A percentile compares a stretch with the other conserved stretches of the same genome.
Conservation (phyloP, 2,329 filamentous ascomycete genomes). For the Talaromyces sp. region DNA sequence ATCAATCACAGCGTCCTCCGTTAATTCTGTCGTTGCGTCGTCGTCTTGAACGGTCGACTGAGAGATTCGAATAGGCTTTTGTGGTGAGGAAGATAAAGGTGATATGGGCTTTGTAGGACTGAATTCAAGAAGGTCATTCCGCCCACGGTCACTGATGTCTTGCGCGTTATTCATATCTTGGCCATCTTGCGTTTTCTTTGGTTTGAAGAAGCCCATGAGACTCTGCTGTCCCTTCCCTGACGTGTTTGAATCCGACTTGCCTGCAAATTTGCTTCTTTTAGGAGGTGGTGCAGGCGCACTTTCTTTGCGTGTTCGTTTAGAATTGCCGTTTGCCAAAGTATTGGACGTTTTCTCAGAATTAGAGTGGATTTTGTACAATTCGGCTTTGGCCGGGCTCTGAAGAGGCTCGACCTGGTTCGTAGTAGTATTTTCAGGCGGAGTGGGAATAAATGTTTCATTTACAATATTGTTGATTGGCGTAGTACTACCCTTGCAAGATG, state of each 20-base stretch:
- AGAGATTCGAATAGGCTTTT: neutral
- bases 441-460: neutral
- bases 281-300: slow-evolving; percentile 27
- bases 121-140: neutral
- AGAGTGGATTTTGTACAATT: neutral
- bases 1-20: slow-evolving; percentile 53
- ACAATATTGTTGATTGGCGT: neutral
- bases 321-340: slow-evolving; percentile 19
- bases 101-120: neutral
- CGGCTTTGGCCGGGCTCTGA: neutral
- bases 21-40: slow-evolving; percentile 9
- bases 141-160: neutral
- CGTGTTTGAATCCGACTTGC: slow-evolving; percentile 17
- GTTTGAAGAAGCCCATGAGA: slow-evolving; percentile 74
- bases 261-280: slow-evolving; percentile 50
- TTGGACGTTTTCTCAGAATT: slow-evolving; percentile 3
- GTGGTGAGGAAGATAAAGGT: neutral
- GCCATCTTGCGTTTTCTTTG: slow-evolving; percentile 40
- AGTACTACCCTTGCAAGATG: slow-evolving; percentile 25
- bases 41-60: neutral
- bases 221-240: slow-evolving; percentile 53
- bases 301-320: slow-evolving; percentile 31
- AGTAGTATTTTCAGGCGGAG: neutral
- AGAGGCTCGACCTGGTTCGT: neutral
- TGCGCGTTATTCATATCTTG: neutral